phyloP scores from a whole-genome alignment of 139 green algal genomes.

The Gonium pectorale region DNA sequence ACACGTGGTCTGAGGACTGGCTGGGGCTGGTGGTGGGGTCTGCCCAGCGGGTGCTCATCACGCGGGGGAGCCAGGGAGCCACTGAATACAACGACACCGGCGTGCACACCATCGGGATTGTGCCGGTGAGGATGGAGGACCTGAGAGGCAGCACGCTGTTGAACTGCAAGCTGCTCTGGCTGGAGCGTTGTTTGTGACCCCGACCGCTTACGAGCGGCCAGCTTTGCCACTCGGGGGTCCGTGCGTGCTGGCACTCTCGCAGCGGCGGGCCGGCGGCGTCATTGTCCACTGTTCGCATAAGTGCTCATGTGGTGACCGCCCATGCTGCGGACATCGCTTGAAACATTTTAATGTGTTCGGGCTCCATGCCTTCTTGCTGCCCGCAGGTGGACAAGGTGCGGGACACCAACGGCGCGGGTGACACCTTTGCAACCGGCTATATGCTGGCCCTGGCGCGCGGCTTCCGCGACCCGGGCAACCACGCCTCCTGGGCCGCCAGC shows the following conservation, averaged over 20 bases:
- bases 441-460: constrained; percentile 70
- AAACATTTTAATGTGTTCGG: too few relatives aligned
- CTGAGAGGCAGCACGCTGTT: too few relatives aligned
- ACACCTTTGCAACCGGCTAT: constrained; percentile 85
- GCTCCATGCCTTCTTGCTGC: too few relatives aligned
- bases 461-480: constrained; percentile 45
- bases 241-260: too few relatives aligned
- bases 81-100: constrained; percentile 46
- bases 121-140: constrained; percentile 37
- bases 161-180: too few relatives aligned
- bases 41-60: constrained; percentile 70
- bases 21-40: constrained; percentile 53
- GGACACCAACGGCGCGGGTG: constrained; percentile 89
- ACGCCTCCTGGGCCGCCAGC: constrained; percentile 69
- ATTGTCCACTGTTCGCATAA: too few relatives aligned
- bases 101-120: constrained; percentile 3
- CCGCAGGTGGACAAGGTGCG: constrained; percentile 63
- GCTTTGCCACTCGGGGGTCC: too few relatives aligned
- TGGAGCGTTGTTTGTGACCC: too few relatives aligned
- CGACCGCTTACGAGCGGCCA: too few relatives aligned
- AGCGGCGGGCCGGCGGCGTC: too few relatives aligned
- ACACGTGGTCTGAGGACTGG: constrained; percentile 67
- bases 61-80: constrained; percentile 74
- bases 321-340: too few relatives aligned
- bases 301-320: too few relatives aligned